phyloP scores from a whole-genome alignment of 1,139 yeast genomes.

The Blastobotrys apis region DNA sequence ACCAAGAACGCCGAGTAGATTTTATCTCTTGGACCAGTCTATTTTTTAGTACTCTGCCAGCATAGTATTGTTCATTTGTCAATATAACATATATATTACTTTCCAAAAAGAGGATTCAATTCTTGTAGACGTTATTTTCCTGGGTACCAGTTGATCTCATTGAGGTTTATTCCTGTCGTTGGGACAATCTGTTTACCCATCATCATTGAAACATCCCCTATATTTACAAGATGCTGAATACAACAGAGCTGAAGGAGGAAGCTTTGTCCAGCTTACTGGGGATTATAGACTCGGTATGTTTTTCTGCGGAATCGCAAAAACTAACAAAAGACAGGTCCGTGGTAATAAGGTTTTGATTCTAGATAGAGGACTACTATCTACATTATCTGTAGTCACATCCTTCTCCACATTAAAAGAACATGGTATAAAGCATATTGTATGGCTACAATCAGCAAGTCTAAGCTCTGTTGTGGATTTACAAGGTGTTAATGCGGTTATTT shows the following conservation, averaged over 20 bases:
- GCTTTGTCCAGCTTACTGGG: slow-evolving; percentile 30
- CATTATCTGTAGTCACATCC: slow-evolving; percentile 57
- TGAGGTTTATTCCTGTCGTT: too few species aligned
- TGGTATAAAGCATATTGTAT: slow-evolving; percentile 57
- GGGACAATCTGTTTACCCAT: too few species aligned
- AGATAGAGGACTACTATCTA: slow-evolving; percentile 51
- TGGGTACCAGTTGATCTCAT: too few species aligned
- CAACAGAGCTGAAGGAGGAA: slow-evolving; percentile 28
- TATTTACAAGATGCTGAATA: slow-evolving; percentile 25
- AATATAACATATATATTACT: neutral
- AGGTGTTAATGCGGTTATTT: slow-evolving; percentile 20
- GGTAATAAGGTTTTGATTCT: slow-evolving; percentile 46
- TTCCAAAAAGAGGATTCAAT: too few species aligned
- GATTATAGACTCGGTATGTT: slow-evolving; percentile 31
- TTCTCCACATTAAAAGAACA: slow-evolving; percentile 51
- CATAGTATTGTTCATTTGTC: neutral
- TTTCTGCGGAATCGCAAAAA: neutral
- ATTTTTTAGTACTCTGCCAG: neutral
- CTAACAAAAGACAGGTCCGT: slow-evolving; percentile 19
- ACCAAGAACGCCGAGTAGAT: slow-evolving; percentile 50
- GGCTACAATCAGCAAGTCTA: slow-evolving; percentile 42
- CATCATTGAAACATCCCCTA: too few species aligned
- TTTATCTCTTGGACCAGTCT: neutral
- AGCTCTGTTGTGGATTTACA: slow-evolving; percentile 14
- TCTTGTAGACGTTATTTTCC: too few species aligned